phyloP scores from a whole-genome alignment of 202 grass and related monocot genomes.

The Hordeum pubiflorum region DNA sequence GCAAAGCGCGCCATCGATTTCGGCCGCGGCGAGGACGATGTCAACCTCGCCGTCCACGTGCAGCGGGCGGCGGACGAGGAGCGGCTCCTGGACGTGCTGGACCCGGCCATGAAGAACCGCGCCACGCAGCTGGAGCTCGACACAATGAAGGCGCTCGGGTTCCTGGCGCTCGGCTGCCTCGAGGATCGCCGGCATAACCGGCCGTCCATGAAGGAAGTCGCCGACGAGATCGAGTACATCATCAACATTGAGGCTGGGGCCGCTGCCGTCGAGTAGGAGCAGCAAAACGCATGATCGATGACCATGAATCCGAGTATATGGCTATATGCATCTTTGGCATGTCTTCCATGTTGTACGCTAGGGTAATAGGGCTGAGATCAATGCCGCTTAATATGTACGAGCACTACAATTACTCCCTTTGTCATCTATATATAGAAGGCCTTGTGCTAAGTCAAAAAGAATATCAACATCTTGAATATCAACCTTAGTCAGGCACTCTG shows the following conservation, averaged over 20 bases:
- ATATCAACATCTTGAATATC: too few species aligned
- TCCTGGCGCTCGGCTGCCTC: slow-evolving; percentile 62
- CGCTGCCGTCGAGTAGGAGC: background rate
- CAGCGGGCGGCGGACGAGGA: slow-evolving; percentile 43
- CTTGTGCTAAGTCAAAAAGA: too few species aligned
- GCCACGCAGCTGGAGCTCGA: slow-evolving; percentile 54
- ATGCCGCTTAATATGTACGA: too few species aligned
- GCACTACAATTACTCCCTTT: too few species aligned
- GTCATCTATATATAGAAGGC: too few species aligned
- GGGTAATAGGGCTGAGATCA: too few species aligned
- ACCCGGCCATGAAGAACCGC: slow-evolving; percentile 27
- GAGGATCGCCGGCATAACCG: slow-evolving; percentile 66
- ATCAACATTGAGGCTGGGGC: slow-evolving; percentile 44
- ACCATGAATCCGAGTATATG: too few species aligned
- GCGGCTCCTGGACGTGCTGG: slow-evolving; percentile 46
- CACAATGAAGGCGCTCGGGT: slow-evolving; percentile 60
- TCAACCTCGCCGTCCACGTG: slow-evolving; percentile 58
- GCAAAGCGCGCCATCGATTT: slow-evolving; percentile 69
- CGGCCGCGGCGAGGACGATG: slow-evolving; percentile 41
- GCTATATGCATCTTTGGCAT: too few species aligned
- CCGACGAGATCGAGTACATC: slow-evolving; percentile 79
- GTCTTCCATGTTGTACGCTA: too few species aligned
- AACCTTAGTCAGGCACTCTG: too few species aligned
- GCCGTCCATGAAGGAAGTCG: slow-evolving; percentile 74
- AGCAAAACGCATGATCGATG: background rate